Evolutionary conservation across 768 basidiomycete genomes (phyloP), one percentile per base, ranked within the genome.

Genomic region (Baorangia bicolor): DNA sequence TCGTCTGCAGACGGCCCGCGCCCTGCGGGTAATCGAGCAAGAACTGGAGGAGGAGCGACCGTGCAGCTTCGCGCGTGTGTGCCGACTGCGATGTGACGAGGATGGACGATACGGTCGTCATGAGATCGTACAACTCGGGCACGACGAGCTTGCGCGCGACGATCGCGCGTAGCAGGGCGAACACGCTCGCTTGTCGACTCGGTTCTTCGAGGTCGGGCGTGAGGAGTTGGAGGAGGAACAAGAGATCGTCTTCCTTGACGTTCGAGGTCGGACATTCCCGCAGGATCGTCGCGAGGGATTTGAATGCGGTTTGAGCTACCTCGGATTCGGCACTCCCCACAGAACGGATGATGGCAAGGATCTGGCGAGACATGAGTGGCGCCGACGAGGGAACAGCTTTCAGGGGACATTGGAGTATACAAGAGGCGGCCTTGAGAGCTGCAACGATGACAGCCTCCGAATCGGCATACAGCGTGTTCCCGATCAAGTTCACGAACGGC

Each of bases 11-110:
- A 13, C 96, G 86, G 2, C 92, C 92, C 61, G 92, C 89, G 9
- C 96, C 95, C 71, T 98, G 96, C 3, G 96, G 96, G 66, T 98
- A 99, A 64, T 99, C 96, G 11, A 98, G 83, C 45, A 98, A 77
- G 79, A 99, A 99, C 66, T 95, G 93, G 37, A 98, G 83, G 25
- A 96, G 78, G 30, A 94, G 83, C 43, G 87, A 85, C 20, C 97
- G 87, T 56, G 92, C 96, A 10, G 91, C 83, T 68, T 97, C 94
- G 67, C 95, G 95, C 9, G 96, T 92, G 62, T 90, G 87, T 0
- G 85, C 71, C 3, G 95, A 94, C 70, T 98, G 96, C 61, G 83
- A 94, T 13, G 94, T 95, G 38, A 99, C 92, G 80, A 97, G 86
- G 62, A 96, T 84, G 60, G 93, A 88, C 4, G 93, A 86, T 21